Evolutionary conservation across 2,329 filamentous ascomycete species (phyloP).

Genomic region (Fusarium transvaalense): DNA sequence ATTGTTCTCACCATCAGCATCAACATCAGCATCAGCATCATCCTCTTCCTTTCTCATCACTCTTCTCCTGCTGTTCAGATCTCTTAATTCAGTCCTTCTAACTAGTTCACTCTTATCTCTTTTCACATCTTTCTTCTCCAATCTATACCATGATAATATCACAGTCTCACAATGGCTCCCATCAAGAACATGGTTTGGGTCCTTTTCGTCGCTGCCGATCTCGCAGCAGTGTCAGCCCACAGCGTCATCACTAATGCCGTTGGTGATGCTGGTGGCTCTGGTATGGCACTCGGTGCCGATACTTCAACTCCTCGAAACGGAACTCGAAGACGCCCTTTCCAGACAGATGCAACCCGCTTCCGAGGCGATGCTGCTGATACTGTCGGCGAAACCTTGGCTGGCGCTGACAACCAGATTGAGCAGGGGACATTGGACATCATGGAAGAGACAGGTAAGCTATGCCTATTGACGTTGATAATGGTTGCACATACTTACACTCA

Average conservation of each 20-base stretch:
- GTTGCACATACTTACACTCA: no score
- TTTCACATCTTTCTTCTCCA: not conserved
- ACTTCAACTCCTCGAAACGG: constrained; percentile 71
- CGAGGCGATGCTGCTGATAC: not conserved
- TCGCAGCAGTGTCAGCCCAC: constrained; percentile 13
- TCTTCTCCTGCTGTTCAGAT: constrained; percentile 17
- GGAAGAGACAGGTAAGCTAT: constrained; percentile 67
- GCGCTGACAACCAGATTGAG: constrained; percentile 9
- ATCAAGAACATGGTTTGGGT: constrained; percentile 7
- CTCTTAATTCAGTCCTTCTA: not conserved
- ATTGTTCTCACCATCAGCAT: constrained; percentile 1
- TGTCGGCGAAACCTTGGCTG: constrained; percentile 2
- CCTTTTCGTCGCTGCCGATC: constrained; percentile 12
- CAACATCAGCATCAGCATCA: no score
- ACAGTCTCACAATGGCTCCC: not conserved
- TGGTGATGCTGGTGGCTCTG: constrained; percentile 69
- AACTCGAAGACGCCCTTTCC: constrained; percentile 70
- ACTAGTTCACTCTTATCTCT: not conserved
- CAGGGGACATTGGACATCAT: constrained; percentile 59
- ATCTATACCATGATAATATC: not conserved
- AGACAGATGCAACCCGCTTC: constrained; percentile 66
- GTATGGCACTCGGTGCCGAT: constrained; percentile 65
- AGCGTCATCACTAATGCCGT: constrained; percentile 51
- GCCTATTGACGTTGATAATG: no score
- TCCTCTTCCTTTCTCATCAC: constrained; percentile 1